These are phyloP conservation scores for Styphnolobium japonicum DNA, from an alignment of 306 rosid genomes.

Conservation along the genomic window DNA sequence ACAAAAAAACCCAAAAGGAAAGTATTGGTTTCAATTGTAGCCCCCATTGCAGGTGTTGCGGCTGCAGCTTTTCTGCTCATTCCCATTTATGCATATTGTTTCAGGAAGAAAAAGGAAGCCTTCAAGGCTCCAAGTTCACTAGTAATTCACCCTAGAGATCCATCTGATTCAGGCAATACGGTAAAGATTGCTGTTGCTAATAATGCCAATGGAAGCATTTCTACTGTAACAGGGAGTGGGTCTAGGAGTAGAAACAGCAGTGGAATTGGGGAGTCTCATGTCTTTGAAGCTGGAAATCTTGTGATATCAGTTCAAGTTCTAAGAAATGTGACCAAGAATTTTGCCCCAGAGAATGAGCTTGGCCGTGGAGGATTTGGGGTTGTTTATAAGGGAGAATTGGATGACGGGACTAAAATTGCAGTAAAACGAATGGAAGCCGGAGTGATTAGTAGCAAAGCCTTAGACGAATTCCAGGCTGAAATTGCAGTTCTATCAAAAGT, in stretches of 20 bases:
- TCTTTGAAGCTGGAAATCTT: conserved; percentile 88
- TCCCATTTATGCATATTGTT: conserved; percentile 62
- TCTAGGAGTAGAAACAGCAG: conserved; percentile 65
- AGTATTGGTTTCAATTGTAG: conserved; percentile 41
- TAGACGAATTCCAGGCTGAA: conserved; percentile 94
- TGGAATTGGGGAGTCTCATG: conserved; percentile 68
- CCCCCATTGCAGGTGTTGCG: conserved; percentile 64
- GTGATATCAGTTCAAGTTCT: conserved; percentile 90
- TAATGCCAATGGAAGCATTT: conserved; percentile 53
- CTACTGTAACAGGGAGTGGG: conserved; percentile 61
- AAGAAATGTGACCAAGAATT: conserved; percentile 79
- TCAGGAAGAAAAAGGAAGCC: conserved; percentile 52
- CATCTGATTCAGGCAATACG: conserved; percentile 64
- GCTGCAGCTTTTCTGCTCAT: conserved; percentile 71
- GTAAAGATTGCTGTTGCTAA: conserved; percentile 69
- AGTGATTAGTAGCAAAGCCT: conserved; percentile 74
- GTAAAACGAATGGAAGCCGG: conserved; percentile 95
- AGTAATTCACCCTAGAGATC: conserved; percentile 90
- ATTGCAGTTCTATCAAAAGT: conserved; percentile 95
- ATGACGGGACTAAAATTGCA: conserved; percentile 90
- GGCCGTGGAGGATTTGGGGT: conserved; percentile 99
- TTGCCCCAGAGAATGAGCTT: conserved; percentile 88
- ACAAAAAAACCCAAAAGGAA: conserved; percentile 27
- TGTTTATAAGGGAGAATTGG: conserved; percentile 92
- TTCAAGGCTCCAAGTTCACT: conserved; percentile 56